These are phyloP conservation scores for Penicillium psychrofluorescens DNA, from an alignment of 495 filamentous ascomycete genomes.

Conservation along the genomic window DNA sequence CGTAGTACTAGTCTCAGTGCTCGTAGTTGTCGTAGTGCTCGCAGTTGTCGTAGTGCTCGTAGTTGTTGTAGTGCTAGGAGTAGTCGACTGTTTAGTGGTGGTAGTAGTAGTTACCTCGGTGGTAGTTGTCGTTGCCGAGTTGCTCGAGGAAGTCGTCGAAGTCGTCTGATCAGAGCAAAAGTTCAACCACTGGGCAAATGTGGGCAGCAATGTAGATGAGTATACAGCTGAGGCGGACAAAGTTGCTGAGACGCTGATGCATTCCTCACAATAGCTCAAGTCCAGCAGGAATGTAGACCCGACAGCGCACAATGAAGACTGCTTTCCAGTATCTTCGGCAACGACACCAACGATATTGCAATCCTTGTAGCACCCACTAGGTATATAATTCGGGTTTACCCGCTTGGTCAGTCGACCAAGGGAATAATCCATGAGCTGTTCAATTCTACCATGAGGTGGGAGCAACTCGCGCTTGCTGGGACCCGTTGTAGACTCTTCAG, in stretches of 20 bases:
- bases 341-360: constrained; percentile 47
- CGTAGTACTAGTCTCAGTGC: neutral
- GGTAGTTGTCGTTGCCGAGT: neutral
- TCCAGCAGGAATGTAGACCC: constrained; percentile 32
- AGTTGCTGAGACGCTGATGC: constrained; percentile 4
- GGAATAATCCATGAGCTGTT: neutral
- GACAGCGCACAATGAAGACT: constrained; percentile 31
- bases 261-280: constrained; percentile 27
- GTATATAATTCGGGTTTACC: constrained; percentile 8
- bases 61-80: too few species aligned
- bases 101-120: neutral
- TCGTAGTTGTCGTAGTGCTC: neutral
- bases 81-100: neutral
- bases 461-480: constrained; percentile 1
- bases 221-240: constrained; percentile 1
- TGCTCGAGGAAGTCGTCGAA: constrained; percentile 1
- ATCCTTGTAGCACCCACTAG: constrained; percentile 41
- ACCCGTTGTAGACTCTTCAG: neutral
- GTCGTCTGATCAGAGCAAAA: constrained; percentile 9
- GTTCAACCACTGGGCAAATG: constrained; percentile 12
- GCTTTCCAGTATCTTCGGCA: constrained; percentile 40
- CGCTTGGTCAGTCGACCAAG: constrained; percentile 2
- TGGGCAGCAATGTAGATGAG: constrained; percentile 6
- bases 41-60: neutral
- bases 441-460: neutral